Base-by-base conservation (phyloP, 2,329 filamentous ascomycete species). In the Exophiala phaeomuriformis region DNA sequence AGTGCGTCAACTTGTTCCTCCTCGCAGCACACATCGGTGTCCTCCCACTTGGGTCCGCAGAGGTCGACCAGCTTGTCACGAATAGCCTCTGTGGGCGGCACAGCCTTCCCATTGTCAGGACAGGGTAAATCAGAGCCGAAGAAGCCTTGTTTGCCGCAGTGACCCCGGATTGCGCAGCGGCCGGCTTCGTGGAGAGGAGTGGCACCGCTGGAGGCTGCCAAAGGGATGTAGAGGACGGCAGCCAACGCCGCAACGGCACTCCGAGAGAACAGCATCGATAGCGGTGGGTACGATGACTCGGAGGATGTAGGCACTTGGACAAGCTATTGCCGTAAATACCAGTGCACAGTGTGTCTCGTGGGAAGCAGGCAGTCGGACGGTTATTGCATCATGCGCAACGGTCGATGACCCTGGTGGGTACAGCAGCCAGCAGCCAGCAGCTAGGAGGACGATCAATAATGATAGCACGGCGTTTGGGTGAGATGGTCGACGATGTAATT, bases 41-140 rank as follows among this genome's bases (percentile, higher is more conserved):
- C 77, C 54, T 77, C 81, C 93, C 93, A 98, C 71, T 93, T 85
- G 33, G 82, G 77, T 39, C 94, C 93, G 67, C 93, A 98, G 19
- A 98, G 78, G 19, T 83, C 81, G 19, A 95, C 83, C 50, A 98
- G 77, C 72, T 91, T 84, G 64, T 86, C 77, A 57, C 90, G 82
- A 55, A 88, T 77, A 52, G 82, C 79, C 5, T 80, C 78, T 27
- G 86, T 81, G 1, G 91, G 91, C 33, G 86, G 79, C 59, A 83
- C 76, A 35, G 93, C 93, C 35, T 84, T 75, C 3, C 78, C 90
- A 68, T 98, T 98, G 72, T 98, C 91, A 9, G 90, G 83, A 67
- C 93, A 98, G 3, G 93, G 93, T 56, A 97, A 77, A 62, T 95
- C 82, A 53, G 88, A 86, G 52, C 90, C 88, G 65, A 97, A 97